Conservation (phyloP, 2,329 filamentous ascomycete genomes). For the Cladorrhinum sp. region DNA sequence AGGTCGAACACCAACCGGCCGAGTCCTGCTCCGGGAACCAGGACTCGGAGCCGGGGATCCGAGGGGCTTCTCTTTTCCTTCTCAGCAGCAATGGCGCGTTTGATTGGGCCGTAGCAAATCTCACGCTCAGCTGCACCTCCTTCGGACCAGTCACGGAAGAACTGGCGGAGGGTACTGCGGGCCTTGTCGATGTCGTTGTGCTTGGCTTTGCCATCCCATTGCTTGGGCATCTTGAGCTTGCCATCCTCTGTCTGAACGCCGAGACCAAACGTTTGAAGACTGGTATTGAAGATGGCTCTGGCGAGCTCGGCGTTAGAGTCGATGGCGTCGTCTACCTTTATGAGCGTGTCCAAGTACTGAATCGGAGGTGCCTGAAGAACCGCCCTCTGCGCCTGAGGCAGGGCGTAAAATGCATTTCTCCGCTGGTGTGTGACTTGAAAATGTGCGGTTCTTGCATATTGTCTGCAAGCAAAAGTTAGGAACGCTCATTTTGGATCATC, state of each 20-base stretch:
- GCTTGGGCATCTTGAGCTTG: slow-evolving; percentile 49
- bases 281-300: slow-evolving; percentile 69
- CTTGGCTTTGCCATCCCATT: slow-evolving; percentile 71
- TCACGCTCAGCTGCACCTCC: slow-evolving; percentile 72
- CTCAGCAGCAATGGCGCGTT: slow-evolving; percentile 57
- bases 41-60: slow-evolving; percentile 55
- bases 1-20: slow-evolving; percentile 88
- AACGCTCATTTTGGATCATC: neutral
- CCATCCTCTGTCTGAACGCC: slow-evolving; percentile 35
- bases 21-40: slow-evolving; percentile 87
- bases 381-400: slow-evolving; percentile 80
- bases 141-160: slow-evolving; percentile 90
- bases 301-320: slow-evolving; percentile 83
- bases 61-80: slow-evolving; percentile 16
- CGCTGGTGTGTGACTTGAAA: slow-evolving; percentile 88
- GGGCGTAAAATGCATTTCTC: slow-evolving; percentile 87
- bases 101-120: slow-evolving; percentile 73
- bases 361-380: slow-evolving; percentile 80
- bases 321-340: slow-evolving; percentile 80
- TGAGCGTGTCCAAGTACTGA: slow-evolving; percentile 74
- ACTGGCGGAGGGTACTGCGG: slow-evolving; percentile 84
- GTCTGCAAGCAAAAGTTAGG: slow-evolving; percentile 48
- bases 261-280: slow-evolving; percentile 62
- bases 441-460: slow-evolving; percentile 82
- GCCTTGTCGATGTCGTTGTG: slow-evolving; percentile 82